Evolutionary conservation across 345 rosid species (phyloP).

Genomic region (Eucalyptus regnans): DNA sequence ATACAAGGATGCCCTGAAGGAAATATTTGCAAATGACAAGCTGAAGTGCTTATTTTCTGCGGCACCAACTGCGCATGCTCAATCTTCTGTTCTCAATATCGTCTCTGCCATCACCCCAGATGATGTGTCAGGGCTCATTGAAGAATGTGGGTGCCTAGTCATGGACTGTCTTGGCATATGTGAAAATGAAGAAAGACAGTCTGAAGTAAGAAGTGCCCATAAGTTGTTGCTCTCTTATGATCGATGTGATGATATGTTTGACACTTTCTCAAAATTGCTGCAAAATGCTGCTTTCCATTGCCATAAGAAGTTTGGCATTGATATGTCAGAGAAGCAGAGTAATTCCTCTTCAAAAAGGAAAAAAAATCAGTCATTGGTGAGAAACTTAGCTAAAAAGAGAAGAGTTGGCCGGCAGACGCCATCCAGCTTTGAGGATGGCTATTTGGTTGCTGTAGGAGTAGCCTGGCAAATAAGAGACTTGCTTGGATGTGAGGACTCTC

Average conservation of each 20-base stretch:
- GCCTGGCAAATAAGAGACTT: conserved; percentile 89
- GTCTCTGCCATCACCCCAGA: conserved; percentile 34
- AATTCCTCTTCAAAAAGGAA: conserved; percentile 32
- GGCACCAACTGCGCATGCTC: conserved; percentile 50
- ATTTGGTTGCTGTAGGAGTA: conserved; percentile 57
- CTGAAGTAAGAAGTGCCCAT: conserved; percentile 68
- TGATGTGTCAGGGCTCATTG: conserved; percentile 33
- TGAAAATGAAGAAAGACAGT: conserved; percentile 45
- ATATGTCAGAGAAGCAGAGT: conserved; percentile 38
- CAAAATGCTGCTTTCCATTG: conserved; percentile 71
- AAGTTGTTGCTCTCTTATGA: conserved; percentile 51
- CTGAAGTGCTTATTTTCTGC: conserved; percentile 41
- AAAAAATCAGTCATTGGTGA: conserved; percentile 35
- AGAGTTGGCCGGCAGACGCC: conserved; percentile 33
- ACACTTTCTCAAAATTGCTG: conserved; percentile 34
- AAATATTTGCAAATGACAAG: conserved; percentile 36
- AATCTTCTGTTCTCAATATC: conserved; percentile 53
- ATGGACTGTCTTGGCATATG: conserved; percentile 44
- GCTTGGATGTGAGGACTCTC: conserved; percentile 34
- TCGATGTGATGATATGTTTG: conserved; percentile 43
- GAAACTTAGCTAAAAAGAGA: conserved; percentile 48
- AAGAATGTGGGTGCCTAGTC: conserved; percentile 48
- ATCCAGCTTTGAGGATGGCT: conserved; percentile 54
- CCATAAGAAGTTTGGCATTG: conserved; percentile 59
- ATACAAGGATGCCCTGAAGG: conserved; percentile 39